Evolutionary conservation across 257 asterid species (phyloP).

Genomic region (Solanum peruvianum): DNA sequence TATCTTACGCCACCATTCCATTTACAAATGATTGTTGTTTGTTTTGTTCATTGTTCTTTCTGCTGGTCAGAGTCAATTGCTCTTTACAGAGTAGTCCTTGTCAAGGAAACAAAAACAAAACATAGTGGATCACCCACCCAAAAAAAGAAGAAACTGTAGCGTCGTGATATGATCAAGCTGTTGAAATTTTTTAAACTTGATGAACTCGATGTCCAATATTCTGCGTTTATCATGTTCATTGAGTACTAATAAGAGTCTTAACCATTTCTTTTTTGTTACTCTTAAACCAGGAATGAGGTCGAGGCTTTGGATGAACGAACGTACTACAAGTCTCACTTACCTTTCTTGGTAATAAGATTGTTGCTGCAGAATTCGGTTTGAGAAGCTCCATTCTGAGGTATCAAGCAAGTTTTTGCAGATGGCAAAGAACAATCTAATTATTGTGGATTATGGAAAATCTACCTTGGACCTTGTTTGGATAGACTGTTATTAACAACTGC

Average conservation of each 20-base stretch:
- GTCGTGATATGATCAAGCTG: slow-evolving; percentile 9
- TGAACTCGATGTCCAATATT: background rate
- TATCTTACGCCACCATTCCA: background rate
- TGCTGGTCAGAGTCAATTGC: slow-evolving; percentile 7
- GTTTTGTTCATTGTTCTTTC: slow-evolving; percentile 16
- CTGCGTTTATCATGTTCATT: background rate
- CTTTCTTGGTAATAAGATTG: background rate
- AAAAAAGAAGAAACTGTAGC: slow-evolving; percentile 22
- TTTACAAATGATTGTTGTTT: slow-evolving; percentile 9
- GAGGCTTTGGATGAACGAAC: background rate
- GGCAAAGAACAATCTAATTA: background rate
- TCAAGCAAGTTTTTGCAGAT: background rate
- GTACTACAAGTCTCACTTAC: background rate
- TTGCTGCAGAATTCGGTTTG: background rate
- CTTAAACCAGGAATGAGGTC: background rate
- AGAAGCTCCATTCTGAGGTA: background rate
- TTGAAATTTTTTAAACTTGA: background rate
- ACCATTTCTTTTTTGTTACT: background rate
- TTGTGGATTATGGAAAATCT: background rate
- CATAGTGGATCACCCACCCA: slow-evolving; percentile 53
- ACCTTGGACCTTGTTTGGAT: background rate
- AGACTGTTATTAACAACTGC: background rate
- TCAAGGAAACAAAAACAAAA: slow-evolving; percentile 20
- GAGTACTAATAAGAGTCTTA: background rate
- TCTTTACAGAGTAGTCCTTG: slow-evolving; percentile 8